Base-by-base conservation (phyloP, 441 rosid genomes). In the Pelargonium myrrhifolium region DNA sequence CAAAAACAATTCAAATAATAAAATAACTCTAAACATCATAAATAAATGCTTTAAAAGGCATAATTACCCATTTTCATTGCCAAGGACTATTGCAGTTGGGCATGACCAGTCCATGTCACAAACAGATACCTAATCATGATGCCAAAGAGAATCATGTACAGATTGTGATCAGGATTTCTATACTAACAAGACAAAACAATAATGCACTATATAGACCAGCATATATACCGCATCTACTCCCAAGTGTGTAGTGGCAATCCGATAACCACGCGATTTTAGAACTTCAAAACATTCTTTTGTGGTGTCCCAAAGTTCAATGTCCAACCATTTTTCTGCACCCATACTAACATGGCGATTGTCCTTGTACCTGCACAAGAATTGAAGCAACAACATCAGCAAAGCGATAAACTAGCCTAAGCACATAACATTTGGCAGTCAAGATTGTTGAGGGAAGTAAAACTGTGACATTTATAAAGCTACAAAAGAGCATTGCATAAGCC, bases 321-420 rank as follows among this genome's bases (percentile, higher is more conserved):
- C 98, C 74, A 93, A 77, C 97, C 98, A 93, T 77, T 93, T 93
- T 85, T 93, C 98, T 18, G 97, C 96, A 51, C 98, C 98, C 97
- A 89, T 89, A 76, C 98, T 89, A 58, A 93, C 94, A 83, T 90
- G 92, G 45, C 97, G 94, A 74, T 93, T 89, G 31, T 89, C 87
- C 74, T 79, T 86, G 75, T 90, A 90, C 78, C 97, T 93, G 81
- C 74, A 81, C 59, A 17, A 18, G 26, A 17, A 53, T 15, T 9
- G 60, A 53, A 53, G 24, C 60, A 18, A 31, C 35, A 31, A 31
- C 35, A 31, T 31, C 35, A 31, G 35, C 35, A 31, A 31, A 53
- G 18, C 18, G 6, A 53, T 53, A 10, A 0, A 53, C 20, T 9
- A 53, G 60, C 20, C 12, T 53, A 53, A 18, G 10, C 60, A 17